Base-by-base conservation (phyloP, 2,329 filamentous ascomycete genomes). In the Verticillium isaacii region DNA sequence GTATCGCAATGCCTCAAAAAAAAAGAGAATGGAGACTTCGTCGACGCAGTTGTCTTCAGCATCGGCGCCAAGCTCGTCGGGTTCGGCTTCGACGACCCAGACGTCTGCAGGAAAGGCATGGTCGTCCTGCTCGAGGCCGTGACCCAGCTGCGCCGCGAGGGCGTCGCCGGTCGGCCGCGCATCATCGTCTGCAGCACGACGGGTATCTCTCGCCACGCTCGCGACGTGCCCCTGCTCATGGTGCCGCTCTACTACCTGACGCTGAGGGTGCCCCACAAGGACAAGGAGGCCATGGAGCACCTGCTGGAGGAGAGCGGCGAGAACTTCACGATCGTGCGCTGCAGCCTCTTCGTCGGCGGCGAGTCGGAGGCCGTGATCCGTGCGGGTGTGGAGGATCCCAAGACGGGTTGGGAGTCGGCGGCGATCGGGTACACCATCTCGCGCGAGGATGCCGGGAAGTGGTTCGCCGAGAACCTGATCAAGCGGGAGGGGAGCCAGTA, bases 21-120 rank as follows among this genome's bases (percentile, higher is more conserved):
- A n/a, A n/a, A n/a, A n/a, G n/a, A n/a, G n/a, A n/a, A n/a, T n/a
- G 63, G 63, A 6, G 45, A 65, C n/a, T 66, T 80, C 0, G 80
- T 82, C 6, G 79, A 83, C 65, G 69, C 71, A 2, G 68, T 86
- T 41, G 67, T 85, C 61, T 81, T 73, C 61, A 78, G 78, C 61
- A 77, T 87, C 66, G 84, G 84, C 61, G 73, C 70, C 29, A 59
- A 68, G 58, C 56, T 75, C 56, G 63, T 66, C 50, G 76, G 70
- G 39, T 66, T 78, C 61, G 71, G 66, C 2, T 68, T 79, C 29
- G 75, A 80, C 62, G 80, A 85, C 65, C 77, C 80, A 0, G 66
- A 75, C 14, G 76, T 86, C 29, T 86, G 83, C 69, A 69, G 77
- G 37, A 72, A 73, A 25, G 79, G 77, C 61, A 80, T 80, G 64